Evolutionary conservation across 2,329 filamentous ascomycete species (phyloP), one percentile per base, ranked within the genome.

Genomic region (Trichoderma simmonsii): DNA sequence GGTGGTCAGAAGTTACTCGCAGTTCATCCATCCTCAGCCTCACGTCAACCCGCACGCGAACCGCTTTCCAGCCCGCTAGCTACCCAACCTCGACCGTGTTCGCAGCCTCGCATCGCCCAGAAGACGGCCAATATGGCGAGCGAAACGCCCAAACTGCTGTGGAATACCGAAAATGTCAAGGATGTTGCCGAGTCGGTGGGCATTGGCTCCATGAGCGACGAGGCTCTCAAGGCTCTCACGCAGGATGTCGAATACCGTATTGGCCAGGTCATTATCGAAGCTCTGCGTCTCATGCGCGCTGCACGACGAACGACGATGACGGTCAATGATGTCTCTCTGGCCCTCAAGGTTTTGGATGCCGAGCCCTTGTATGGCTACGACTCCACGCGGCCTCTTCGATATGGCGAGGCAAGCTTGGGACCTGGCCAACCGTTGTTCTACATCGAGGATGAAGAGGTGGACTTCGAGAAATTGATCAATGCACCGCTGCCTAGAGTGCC

Each of bases 381-480:
- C 79, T 95, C 94, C 39, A 96, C 93, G 56, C 87, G 95, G 66
- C 93, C 95, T 30, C 84, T 99, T 77, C 89, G 93, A 70, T 99
- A 97, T 79, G 96, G 96, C 66, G 96, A 99, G 82, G 96, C 96
- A 3, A 97, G 93, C 72, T 85, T 99, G 73, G 96, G 96, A 0
- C 94, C 95, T 15, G 95, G 95, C 11, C 96, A 99, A 82, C 94
- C 95, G 68, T 85, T 99, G 26, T 99, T 95, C 82, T 99, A 99
- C 80, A 92, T 99, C 48, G 96, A 99, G 79, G 96, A 99, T 80
- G 96, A 99, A 79, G 96, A 99, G 85, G 92, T 98, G 70, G 96
- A 99, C 82, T 98, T 99, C 79, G 96, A 99, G 85, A 98, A 98
- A 85, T 86, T 99, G 76, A 98, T 99, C 80, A 99, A 99, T 83